Conservation (phyloP, 441 rosid genomes). For the Mallotus repandus region DNA sequence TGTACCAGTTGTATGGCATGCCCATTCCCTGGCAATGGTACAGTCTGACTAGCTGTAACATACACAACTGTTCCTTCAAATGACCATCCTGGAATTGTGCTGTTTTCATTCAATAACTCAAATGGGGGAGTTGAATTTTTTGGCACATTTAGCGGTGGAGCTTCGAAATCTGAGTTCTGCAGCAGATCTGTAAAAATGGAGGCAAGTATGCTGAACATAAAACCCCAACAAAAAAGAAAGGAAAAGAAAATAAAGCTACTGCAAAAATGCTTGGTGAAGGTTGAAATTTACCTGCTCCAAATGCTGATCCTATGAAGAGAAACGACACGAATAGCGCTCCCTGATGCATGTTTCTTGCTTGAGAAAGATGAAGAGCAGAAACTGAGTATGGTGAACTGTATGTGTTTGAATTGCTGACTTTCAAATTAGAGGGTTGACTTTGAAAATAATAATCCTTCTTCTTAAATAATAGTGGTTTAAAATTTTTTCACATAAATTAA, state of each 20-base stretch:
- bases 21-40: constrained; percentile 41
- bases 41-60: constrained; percentile 31
- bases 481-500: too few relatives aligned
- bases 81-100: constrained; percentile 56
- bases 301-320: constrained; percentile 7
- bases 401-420: not conserved
- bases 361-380: constrained; percentile 2
- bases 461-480: too few relatives aligned
- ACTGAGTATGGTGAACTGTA: not conserved
- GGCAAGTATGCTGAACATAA: not conserved
- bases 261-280: not conserved
- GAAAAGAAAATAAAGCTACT: not conserved
- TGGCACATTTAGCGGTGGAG: constrained; percentile 42
- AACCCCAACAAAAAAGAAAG: not conserved
- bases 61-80: constrained; percentile 47
- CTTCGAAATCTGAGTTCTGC: constrained; percentile 56
- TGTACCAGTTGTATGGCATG: constrained; percentile 42
- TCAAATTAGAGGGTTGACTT: too few relatives aligned
- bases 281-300: constrained; percentile 3
- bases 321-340: not conserved
- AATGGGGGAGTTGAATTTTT: constrained; percentile 25
- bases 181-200: constrained; percentile 37
- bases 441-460: too few relatives aligned
- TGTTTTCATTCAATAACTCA: constrained; percentile 35
- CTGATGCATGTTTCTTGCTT: not conserved